Conservation (phyloP, 768 basidiomycete genomes). For the Rickenella mellea region DNA sequence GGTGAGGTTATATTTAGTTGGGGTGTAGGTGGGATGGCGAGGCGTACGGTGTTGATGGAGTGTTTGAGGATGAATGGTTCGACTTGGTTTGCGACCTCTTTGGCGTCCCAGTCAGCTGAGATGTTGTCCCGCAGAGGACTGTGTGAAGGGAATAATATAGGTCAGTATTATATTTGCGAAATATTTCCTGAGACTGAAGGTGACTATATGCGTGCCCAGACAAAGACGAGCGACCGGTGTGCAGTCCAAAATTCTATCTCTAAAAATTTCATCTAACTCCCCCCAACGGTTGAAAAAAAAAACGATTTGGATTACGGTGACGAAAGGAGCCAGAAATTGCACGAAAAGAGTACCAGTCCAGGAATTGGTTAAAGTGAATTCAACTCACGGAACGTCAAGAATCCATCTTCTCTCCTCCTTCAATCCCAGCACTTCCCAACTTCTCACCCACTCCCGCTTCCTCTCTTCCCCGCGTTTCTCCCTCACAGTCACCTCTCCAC, state of each 20-base stretch:
- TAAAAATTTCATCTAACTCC: too few relatives aligned
- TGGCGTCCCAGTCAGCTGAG: slow-evolving; percentile 58
- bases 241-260: too few relatives aligned
- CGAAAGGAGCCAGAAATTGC: too few relatives aligned
- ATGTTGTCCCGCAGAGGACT: slow-evolving; percentile 45
- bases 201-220: too few relatives aligned
- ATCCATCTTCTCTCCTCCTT: background rate
- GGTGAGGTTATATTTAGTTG: background rate
- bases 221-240: too few relatives aligned
- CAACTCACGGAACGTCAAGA: background rate
- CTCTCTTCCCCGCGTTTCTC: slow-evolving; percentile 44
- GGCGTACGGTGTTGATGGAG: slow-evolving; percentile 35
- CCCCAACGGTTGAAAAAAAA: too few relatives aligned
- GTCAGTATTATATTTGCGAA: too few relatives aligned
- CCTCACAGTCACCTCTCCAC: slow-evolving; percentile 69
- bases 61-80: slow-evolving; percentile 47
- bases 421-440: slow-evolving; percentile 46
- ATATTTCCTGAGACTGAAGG: too few relatives aligned
- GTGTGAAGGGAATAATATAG: too few relatives aligned
- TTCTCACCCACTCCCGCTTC: slow-evolving; percentile 46
- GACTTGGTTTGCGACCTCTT: slow-evolving; percentile 48
- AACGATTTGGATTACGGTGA: too few relatives aligned
- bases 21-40: background rate
- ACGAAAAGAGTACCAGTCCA: too few relatives aligned
- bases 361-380: too few relatives aligned